Evolutionary conservation across 2,329 filamentous ascomycete genomes (phyloP), one percentile per base, ranked within the genome.

Genomic region (Xylaria sp.): DNA sequence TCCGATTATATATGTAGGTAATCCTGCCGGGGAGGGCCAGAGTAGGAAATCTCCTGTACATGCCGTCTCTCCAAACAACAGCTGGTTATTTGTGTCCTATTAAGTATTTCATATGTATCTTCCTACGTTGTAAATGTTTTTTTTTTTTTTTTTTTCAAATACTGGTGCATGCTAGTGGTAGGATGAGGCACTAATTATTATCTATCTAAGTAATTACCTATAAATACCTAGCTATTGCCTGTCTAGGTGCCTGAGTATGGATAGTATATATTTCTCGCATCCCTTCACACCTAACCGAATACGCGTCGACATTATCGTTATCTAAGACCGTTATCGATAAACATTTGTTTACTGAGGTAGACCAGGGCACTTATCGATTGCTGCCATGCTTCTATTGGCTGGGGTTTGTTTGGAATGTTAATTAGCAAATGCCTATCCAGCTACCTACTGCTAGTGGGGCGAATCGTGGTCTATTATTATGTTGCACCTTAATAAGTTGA

Each of bases 21-120:
- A 66, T 57, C 64, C 60, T 67, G 39, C 61, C 67, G 64, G 66
- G 47, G 15, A 56, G 42, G 45, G 33, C 67, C 64, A 64, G 67
- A 67, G 64, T 61, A 49, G 61, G 64, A 64, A 69, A 59, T 67
- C 38, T 15, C 66, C 66, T 63, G 47, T 17, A 57, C 25, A 20
- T 50, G 33, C 44, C 27, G 54, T 53, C 20, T n/a, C 38, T 54
- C n/a, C 22, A 13, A 36, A 53, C 15, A 44, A 17, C 44, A 49
- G 39, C 25, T 38, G 17, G 36, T 29, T 50, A 44, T n/a, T 27
- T 50, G 36, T 50, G 9, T 45, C 3, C 10, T 45, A 11, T 45
- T 44, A 36, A 17, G 33, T 51, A 51, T 58, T 53, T 6, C 31
- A 63, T 51, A 44, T 55, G 11, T 22, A 31, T 22, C n/a, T 13